Conservation (phyloP, 495 filamentous ascomycete species). For the Gamarada debralockiae region DNA sequence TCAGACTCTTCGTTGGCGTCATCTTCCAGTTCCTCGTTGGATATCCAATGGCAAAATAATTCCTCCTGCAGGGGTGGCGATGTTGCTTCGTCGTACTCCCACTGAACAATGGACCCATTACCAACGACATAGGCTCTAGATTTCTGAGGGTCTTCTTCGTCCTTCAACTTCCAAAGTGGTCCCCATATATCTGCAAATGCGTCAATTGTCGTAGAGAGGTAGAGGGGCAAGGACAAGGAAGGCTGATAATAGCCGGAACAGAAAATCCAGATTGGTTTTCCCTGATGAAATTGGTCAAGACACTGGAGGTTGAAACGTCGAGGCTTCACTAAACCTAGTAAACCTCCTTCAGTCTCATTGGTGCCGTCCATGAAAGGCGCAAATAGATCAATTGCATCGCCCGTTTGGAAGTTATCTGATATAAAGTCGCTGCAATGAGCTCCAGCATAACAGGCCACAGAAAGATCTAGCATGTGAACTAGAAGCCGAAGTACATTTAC, state of each 20-base stretch:
- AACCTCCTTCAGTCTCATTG: too few relatives aligned
- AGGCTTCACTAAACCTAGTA: too few relatives aligned
- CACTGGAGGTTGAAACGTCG: too few relatives aligned
- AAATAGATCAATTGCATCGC: not conserved
- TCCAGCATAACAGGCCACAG: not conserved
- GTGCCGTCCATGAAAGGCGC: not conserved
- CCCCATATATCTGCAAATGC: not conserved
- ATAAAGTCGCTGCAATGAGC: slow-evolving; percentile 1
- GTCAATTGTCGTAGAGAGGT: not conserved
- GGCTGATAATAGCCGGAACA: not conserved
- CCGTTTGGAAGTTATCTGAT: not conserved
- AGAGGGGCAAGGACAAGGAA: not conserved
- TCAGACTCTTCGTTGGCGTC: not conserved
- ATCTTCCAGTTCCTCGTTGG: not conserved
- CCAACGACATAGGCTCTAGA: not conserved
- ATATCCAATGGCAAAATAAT: not conserved
- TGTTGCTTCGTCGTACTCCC: not conserved
- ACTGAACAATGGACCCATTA: not conserved
- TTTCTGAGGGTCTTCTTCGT: not conserved
- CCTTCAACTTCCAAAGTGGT: not conserved
- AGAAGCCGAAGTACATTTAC: not conserved
- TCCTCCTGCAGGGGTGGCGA: not conserved
- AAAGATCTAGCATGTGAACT: not conserved
- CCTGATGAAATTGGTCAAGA: not conserved
- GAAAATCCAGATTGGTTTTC: not conserved